Base-by-base conservation (phyloP, 176 grass and related monocot species). In the Carex littledalei region DNA sequence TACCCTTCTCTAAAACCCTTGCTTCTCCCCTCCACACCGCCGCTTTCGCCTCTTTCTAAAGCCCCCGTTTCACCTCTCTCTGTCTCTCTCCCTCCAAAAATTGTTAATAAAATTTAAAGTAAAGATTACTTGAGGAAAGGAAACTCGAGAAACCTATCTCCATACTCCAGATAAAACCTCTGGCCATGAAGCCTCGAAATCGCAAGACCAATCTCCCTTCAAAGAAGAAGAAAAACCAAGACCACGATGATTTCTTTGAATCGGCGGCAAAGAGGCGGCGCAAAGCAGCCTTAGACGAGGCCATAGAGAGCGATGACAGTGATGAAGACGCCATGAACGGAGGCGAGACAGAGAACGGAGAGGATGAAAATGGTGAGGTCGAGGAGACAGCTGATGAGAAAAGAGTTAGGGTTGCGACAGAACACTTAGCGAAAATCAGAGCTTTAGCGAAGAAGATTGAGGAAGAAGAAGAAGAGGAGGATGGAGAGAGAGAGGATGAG, bases 351-450 rank as follows among this genome's bases (percentile, higher is more conserved):
- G 77, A 66, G 10, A 87, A 81, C 45, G 87, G n/a, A 12, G 88
- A 85, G 13, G 86, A 62, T n/a, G 89, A 17, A 12, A 74, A 73
- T 31, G 71, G 58, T 3, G 86, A 85, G 32, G 86, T 84, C 10
- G 87, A 93, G 86, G 94, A 97, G 62, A 97, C 91, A 1, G 90
- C 52, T 15, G 91, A 89, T 17, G 94, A 97, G 91, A 97, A 94
- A 82, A 94, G 89, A 84, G 84, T 94, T 52, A 91, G 91, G 73
- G 66, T 97, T 16, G 90, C 94, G n/a, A 97, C 84, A 29, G 94
- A 97, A 73, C 81, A 35, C 43, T 83, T 97, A 79, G 72, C 78
- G 82, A 94, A 22, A 78, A 80, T 94, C 17, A 82, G 78, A 31
- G 90, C 88, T 17, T 70, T 65, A 8, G 85, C 90, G 13, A 94